Evolutionary conservation across 1,284 basidiomycete genomes (phyloP), one percentile per base, ranked within the genome.

Genomic region (Violaceomyces palustris): DNA sequence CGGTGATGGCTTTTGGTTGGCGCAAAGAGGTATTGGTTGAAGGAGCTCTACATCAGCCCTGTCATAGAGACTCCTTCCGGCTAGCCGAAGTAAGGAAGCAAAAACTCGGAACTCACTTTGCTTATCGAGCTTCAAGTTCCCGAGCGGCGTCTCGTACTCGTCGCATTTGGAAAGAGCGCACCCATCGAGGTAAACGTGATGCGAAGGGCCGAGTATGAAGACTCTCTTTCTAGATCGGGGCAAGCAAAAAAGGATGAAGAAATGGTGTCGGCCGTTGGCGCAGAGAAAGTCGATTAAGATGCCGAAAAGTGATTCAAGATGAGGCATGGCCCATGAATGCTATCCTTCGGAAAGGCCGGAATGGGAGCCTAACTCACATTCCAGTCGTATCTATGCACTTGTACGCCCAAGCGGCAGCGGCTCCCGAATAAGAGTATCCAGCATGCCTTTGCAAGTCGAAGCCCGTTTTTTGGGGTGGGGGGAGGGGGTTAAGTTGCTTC

Each of bases 391-490:
- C 86, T 44, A 98, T 87, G 62, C 83, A 82, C 67, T 83, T 85
- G 75, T 98, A 99, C 0, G 93, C 93, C 86, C 88, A 97, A 1
- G 91, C 94, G 1, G 94, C 93, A 2, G 91, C 80, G 6, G 83
- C 83, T 19, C 94, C 94, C 45, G 91, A 96, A 74, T 96, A 98
- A 2, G 84, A 81, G 75, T 93, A 97, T 4, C 94, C 94, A 1
- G 94, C 94, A 74, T 99, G 94, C 3, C 91, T 62, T 25, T 49
- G 25, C 24, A 36, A 57, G 24, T 50, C 7, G 29, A 28, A 10
- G 29, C 23, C n/a, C 10, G 19, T 30, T 9, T 15, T 11, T 34
- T 24, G n/a, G 19, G 19, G 19, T 17, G 26, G 15, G 3, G n/a
- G 15, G 17, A n/a, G 26, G 27, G 34, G 14, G 9, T 19, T 6